Conservation (phyloP, 1,284 basidiomycete species). For the Microbotryum silenes-acaulis region DNA sequence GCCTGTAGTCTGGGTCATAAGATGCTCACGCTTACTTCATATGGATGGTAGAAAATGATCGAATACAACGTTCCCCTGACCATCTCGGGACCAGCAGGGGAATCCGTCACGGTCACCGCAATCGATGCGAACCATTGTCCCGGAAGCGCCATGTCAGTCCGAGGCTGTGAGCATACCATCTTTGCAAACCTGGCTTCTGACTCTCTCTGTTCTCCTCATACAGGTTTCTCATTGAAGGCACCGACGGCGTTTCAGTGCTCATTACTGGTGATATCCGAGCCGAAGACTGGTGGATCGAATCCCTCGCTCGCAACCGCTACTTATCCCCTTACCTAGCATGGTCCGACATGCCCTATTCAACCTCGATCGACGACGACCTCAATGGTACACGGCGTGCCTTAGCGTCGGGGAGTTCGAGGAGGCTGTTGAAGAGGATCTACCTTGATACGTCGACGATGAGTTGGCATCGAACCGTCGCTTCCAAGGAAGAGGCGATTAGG, state of each 20-base stretch:
- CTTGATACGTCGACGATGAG: slow-evolving; percentile 37
- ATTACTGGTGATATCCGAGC: slow-evolving; percentile 90
- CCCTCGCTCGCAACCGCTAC: slow-evolving; percentile 57
- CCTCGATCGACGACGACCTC: not conserved
- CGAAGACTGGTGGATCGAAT: slow-evolving; percentile 66
- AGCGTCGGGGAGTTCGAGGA: not conserved
- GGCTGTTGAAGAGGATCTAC: slow-evolving; percentile 8
- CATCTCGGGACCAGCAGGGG: slow-evolving; percentile 49
- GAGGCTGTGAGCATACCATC: not conserved
- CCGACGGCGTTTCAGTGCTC: slow-evolving; percentile 50
- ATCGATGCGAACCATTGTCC: slow-evolving; percentile 92
- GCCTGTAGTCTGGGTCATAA: not conserved
- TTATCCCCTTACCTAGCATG: slow-evolving; percentile 60
- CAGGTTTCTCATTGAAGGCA: slow-evolving; percentile 80
- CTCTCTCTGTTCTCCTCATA: too few relatives aligned
- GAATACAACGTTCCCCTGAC: slow-evolving; percentile 14
- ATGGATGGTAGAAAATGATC: slow-evolving; percentile 13
- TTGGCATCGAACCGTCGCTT: slow-evolving; percentile 55
- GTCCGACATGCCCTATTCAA: not conserved
- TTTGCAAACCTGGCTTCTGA: not conserved
- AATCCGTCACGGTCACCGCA: slow-evolving; percentile 63
- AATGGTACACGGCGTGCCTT: not conserved
- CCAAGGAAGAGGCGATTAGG: slow-evolving; percentile 56
- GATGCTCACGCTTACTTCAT: not conserved
- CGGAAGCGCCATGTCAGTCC: slow-evolving; percentile 73